phyloP scores from a whole-genome alignment of 192 early-diverging fungal genomes.

The Gamsiella multidivaricata region DNA sequence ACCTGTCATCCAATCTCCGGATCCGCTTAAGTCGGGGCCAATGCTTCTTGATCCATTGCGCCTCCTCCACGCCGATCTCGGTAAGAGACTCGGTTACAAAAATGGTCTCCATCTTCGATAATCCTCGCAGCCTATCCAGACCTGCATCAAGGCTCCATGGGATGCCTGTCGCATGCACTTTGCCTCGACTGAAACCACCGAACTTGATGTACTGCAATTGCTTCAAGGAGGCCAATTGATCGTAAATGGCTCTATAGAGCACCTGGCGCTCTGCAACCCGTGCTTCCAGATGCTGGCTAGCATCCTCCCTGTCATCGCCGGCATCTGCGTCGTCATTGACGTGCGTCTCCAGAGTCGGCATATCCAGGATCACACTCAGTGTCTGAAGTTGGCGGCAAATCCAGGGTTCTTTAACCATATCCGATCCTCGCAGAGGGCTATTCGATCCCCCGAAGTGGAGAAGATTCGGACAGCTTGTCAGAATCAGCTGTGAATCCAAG shows the following conservation, averaged over 20 bases:
- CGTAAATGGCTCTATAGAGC: constrained; percentile 4
- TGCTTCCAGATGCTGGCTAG: too few species aligned
- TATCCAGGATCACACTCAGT: neutral
- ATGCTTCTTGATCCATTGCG: constrained; percentile 7
- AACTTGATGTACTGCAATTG: neutral
- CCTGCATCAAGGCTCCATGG: neutral
- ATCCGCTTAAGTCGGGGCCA: neutral
- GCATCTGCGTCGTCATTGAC: neutral
- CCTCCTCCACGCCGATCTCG: constrained; percentile 5
- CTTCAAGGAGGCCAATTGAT: neutral
- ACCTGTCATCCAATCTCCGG: neutral
- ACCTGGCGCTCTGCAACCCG: neutral
- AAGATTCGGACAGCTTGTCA: constrained; percentile 8
- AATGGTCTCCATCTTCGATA: neutral
- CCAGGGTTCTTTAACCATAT: neutral
- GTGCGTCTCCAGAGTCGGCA: neutral
- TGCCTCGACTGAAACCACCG: neutral
- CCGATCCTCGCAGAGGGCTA: neutral
- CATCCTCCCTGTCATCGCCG: neutral
- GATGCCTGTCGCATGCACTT: neutral
- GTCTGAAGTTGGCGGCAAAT: neutral
- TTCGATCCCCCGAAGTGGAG: neutral
- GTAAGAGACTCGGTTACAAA: neutral
- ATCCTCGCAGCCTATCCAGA: neutral
- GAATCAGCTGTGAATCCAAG: neutral